Evolutionary conservation across 192 early-diverging fungal genomes (phyloP).

Genomic region (Umbelopsis vinacea): DNA sequence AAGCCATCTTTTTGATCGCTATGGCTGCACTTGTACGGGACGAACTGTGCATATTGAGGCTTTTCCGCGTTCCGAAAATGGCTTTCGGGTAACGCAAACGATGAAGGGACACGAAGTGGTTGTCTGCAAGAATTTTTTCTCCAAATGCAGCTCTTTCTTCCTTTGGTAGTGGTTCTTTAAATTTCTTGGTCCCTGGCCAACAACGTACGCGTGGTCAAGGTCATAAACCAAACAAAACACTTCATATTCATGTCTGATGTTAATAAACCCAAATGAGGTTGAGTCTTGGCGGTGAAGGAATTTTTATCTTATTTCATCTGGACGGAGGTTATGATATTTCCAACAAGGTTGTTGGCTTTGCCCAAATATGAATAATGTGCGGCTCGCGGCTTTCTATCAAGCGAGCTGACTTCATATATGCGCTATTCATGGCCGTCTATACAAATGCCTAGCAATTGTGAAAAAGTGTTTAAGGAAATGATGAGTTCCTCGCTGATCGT

Average conservation of each 20-base stretch:
- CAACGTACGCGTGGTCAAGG: not conserved
- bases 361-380: not conserved
- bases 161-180: not conserved
- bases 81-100: constrained; percentile 2
- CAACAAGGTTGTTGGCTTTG: not conserved
- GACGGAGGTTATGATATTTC: not conserved
- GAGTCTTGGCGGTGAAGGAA: too few relatives aligned
- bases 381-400: not conserved
- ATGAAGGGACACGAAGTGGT: not conserved
- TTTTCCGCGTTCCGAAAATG: not conserved
- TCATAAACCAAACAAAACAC: not conserved
- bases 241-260: not conserved
- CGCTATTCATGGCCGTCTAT: not conserved
- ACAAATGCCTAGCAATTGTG: not conserved
- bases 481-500: not conserved
- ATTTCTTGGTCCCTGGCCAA: constrained; percentile 2
- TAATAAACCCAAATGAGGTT: constrained; percentile 7
- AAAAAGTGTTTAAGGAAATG: not conserved
- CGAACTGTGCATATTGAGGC: not conserved
- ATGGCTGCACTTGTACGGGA: too few relatives aligned
- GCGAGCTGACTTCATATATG: not conserved
- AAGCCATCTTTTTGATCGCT: not conserved
- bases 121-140: not conserved
- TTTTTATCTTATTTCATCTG: too few relatives aligned
- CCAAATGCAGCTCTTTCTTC: not conserved